Conservation (phyloP, 2,329 filamentous ascomycete species). For the Fusarium domesticum region DNA sequence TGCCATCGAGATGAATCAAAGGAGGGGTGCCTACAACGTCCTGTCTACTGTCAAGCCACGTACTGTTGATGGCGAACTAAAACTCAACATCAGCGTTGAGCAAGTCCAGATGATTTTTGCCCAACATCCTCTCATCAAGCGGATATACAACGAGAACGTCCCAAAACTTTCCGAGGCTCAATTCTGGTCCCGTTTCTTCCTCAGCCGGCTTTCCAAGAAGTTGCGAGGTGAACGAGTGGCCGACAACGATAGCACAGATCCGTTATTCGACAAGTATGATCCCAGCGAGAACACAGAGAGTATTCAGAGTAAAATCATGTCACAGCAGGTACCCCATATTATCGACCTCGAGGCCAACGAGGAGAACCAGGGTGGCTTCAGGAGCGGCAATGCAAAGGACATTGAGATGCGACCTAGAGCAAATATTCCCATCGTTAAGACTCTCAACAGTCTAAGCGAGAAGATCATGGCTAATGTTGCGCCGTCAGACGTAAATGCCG, state of each 20-base stretch:
- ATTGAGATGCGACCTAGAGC: constrained; percentile 80
- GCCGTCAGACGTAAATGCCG: constrained; percentile 67
- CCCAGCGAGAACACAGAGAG: constrained; percentile 62
- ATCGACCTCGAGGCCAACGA: constrained; percentile 94
- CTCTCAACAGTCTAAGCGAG: constrained; percentile 85
- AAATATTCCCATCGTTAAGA: constrained; percentile 84
- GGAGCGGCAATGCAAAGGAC: constrained; percentile 80
- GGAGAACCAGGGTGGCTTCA: constrained; percentile 83
- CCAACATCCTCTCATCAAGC: constrained; percentile 87
- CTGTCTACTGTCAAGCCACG: constrained; percentile 80
- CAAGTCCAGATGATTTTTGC: constrained; percentile 91
- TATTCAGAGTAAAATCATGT: constrained; percentile 52
- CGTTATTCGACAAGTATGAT: constrained; percentile 82
- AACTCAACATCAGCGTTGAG: constrained; percentile 82
- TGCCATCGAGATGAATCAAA: constrained; percentile 84
- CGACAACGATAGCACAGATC: constrained; percentile 72
- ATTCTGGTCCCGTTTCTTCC: constrained; percentile 95
- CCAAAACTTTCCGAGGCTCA: constrained; percentile 73
- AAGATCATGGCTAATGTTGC: constrained; percentile 89
- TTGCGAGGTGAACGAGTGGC: constrained; percentile 84
- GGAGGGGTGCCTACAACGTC: constrained; percentile 88
- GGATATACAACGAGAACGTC: constrained; percentile 90
- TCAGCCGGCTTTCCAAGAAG: constrained; percentile 85
- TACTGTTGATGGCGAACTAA: constrained; percentile 53
- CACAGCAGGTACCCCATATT: constrained; percentile 75